Conservation (phyloP, 805 yeast genomes). For the Metschnikowia bowlesiae region DNA sequence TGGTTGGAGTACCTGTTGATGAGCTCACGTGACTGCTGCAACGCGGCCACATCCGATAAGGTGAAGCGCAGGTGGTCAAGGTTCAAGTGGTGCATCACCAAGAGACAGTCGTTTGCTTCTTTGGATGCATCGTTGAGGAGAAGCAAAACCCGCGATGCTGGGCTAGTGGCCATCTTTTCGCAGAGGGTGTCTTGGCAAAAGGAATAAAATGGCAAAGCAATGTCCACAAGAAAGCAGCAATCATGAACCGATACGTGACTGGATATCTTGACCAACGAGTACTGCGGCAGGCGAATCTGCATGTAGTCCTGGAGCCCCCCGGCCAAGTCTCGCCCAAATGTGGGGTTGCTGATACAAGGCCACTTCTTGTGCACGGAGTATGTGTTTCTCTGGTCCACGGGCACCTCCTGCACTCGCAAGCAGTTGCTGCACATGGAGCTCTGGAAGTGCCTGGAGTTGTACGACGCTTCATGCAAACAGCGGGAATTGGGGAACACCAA, state of each 20-base stretch:
- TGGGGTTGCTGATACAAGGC: constrained; percentile 23
- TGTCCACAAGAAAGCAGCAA: constrained; percentile 29
- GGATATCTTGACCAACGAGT: constrained; percentile 27
- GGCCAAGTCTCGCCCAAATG: constrained; percentile 32
- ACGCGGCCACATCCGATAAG: constrained; percentile 10
- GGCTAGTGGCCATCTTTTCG: not conserved
- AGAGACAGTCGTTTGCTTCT: constrained; percentile 36
- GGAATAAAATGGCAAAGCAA: constrained; percentile 33
- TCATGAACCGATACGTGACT: constrained; percentile 33
- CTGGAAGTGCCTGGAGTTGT: not conserved
- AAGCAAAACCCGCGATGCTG: constrained; percentile 21
- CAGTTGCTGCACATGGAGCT: constrained; percentile 19
- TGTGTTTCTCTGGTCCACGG: constrained; percentile 1
- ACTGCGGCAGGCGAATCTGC: constrained; percentile 22
- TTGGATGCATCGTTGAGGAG: constrained; percentile 24
- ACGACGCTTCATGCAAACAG: constrained; percentile 25
- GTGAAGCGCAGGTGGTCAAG: constrained; percentile 14
- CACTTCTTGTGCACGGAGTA: constrained; percentile 13
- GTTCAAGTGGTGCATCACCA: constrained; percentile 28
- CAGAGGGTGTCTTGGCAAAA: constrained; percentile 20
- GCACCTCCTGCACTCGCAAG: constrained; percentile 1
- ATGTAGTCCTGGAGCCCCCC: constrained; percentile 40
- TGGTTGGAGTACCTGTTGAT: constrained; percentile 4
- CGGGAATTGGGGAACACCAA: constrained; percentile 33
- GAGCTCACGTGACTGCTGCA: constrained; percentile 4